phyloP scores from a whole-genome alignment of 2,329 filamentous ascomycete species.

The Aureobasidium sp. region DNA sequence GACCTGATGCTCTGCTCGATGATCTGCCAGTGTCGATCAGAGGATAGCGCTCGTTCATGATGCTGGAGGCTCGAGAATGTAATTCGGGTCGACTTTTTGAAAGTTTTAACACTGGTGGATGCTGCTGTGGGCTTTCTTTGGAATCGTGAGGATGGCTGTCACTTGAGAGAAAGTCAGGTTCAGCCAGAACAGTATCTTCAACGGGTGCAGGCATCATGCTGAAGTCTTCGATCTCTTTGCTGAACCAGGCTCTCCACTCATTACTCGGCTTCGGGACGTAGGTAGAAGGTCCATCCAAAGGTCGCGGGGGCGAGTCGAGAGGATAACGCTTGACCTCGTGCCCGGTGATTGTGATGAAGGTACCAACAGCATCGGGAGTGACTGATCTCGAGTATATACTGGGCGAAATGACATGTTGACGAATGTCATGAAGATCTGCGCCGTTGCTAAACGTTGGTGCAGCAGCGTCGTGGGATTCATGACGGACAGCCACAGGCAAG shows the following conservation, averaged over 20 bases:
- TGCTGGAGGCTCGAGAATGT: conserved; percentile 24
- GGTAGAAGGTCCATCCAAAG: conserved; percentile 16
- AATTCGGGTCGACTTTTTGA: conserved; percentile 19
- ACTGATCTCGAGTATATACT: conserved; percentile 41
- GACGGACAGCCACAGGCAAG: conserved; percentile 10
- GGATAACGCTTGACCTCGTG: conserved; percentile 39
- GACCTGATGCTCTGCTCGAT: conserved; percentile 18
- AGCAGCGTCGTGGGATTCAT: background rate
- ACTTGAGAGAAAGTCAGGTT: background rate
- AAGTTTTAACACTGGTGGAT: conserved; percentile 10
- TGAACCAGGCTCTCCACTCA: conserved; percentile 43
- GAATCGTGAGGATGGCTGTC: background rate
- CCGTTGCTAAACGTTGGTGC: conserved; percentile 1
- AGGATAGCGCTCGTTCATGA: conserved; percentile 42
- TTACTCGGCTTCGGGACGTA: conserved; percentile 30
- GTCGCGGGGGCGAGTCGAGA: conserved; percentile 21
- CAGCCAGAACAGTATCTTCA: conserved; percentile 26
- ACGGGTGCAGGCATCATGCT: conserved; percentile 22
- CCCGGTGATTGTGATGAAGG: conserved; percentile 38
- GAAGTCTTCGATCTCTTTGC: conserved; percentile 37
- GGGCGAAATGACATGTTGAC: conserved; percentile 33
- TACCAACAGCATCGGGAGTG: conserved; percentile 26
- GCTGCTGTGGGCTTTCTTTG: conserved; percentile 16
- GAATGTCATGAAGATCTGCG: conserved; percentile 9
- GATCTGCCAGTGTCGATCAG: conserved; percentile 32